Base-by-base conservation (phyloP, 306 rosid genomes). In the Luffa aegyptiaca region DNA sequence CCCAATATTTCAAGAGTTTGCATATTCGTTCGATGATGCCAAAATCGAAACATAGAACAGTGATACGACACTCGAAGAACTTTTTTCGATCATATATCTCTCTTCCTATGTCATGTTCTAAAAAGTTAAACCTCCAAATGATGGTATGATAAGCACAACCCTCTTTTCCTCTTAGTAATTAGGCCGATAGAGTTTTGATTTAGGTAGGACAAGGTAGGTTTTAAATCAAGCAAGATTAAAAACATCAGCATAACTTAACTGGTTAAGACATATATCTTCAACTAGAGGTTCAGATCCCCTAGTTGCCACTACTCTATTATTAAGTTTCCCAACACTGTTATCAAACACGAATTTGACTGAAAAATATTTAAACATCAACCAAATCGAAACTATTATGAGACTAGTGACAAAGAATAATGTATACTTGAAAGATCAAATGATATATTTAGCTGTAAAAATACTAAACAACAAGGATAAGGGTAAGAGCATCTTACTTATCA, bases 401-500 rank as follows among this genome's bases (percentile, higher is more conserved):
- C 31, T 20, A 57, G 21, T 57, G 66, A 35, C 68, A 45, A 1
- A 72, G 44, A 48, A 46, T 48, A 13, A 13, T 48, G 5, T 20
- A 45, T 11, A 26, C 10, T 70, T 26, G 57, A 26, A 6, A 12
- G 41, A 46, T 46, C 41, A 26, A 26, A 45, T 26, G 41, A 71
- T n/a, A 68, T 14, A 31, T 31, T 46, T 78, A 44, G 48, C 6
- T 14, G 12, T 49, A 17, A 63, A 48, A 46, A 31, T 13, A 33
- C 18, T 31, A 31, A 63, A 63, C 74, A 42, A 20, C 45, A 31
- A 44, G 46, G 31, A 70, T 63, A 49, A 12, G 49, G 26, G 75
- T 33, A 48, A 18, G 62, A 18, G 62, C 63, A 64, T 65, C 81
- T 79, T 64, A 79, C 81, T 35, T 64, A 20, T 1, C 52, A 49